Evolutionary conservation across 1,139 yeast genomes (phyloP), one percentile per base, ranked within the genome.

Genomic region (Debaryomycetaceae sp.): DNA sequence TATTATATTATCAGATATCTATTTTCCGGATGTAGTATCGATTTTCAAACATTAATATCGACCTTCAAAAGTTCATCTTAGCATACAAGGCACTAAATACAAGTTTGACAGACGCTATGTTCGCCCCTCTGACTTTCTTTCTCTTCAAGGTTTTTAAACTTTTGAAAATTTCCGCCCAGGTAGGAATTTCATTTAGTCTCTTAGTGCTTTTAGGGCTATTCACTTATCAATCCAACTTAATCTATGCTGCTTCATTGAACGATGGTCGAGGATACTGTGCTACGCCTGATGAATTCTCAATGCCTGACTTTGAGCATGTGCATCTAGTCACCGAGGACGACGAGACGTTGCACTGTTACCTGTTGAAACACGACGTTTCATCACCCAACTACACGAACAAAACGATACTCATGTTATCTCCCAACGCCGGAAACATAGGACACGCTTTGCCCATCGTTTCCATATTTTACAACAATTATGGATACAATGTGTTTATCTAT

Each of bases 391-490:
- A 84, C 47, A 62, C 72, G 33, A 75, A 80, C 53, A 84, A 85
- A 50, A 91, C 99, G 0, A 76, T 93, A 6, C 60, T 95, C 40
- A 76, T 93, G 31, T 73, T 90, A 45, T 84, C 90, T 38, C 99
- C 99, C 4, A 93, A 93, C 65, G 99, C 98, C 2, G 99, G 99
- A 5, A 93, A 95, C 62, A 93, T 93, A 46, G 99, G 99, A 34
- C 93, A 89, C 60, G 84, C 90, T 22, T 70, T 93, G 44, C 97
- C 98, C 1, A 78, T 90, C 6, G 96, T 87, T 1, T 76, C 84
- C 43, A 67, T 85, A 13, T 83, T 93, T 52, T 87, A 81, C 64
- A 68, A 75, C 45, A 71, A 76, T 40, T 75, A 87, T 62, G 80
- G 81, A 11, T 82, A 84, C 63, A 90, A 93, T 61, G 97, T 91